Conservation (phyloP, 2,329 filamentous ascomycete genomes). For the Aureobasidium sp. region DNA sequence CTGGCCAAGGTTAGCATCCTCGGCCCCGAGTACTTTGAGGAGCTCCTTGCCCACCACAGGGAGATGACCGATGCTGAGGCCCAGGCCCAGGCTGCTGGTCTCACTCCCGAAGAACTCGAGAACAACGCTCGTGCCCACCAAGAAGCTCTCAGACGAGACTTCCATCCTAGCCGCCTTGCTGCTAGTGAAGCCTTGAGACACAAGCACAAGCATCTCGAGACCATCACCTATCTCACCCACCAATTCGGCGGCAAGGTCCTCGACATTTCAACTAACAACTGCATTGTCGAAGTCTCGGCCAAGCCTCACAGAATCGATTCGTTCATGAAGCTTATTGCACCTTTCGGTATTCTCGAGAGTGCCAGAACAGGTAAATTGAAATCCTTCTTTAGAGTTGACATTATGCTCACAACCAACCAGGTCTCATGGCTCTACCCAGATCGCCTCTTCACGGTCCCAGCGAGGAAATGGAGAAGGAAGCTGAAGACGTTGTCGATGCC, state of each 20-base stretch:
- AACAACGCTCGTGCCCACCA: slow-evolving; percentile 19
- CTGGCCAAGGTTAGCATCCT: slow-evolving; percentile 95
- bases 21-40: slow-evolving; percentile 96
- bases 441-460: slow-evolving; percentile 72
- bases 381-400: background rate
- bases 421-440: slow-evolving; percentile 91
- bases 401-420: slow-evolving; percentile 26
- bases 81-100: slow-evolving; percentile 14
- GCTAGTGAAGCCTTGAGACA: slow-evolving; percentile 83
- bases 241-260: slow-evolving; percentile 97
- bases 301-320: slow-evolving; percentile 93
- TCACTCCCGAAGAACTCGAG: slow-evolving; percentile 20
- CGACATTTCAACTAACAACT: slow-evolving; percentile 97
- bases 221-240: slow-evolving; percentile 92
- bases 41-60: slow-evolving; percentile 88
- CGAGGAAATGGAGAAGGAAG: slow-evolving; percentile 68
- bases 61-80: slow-evolving; percentile 61
- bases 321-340: slow-evolving; percentile 89
- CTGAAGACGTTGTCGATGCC: slow-evolving; percentile 88
- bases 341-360: slow-evolving; percentile 94
- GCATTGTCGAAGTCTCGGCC: slow-evolving; percentile 93
- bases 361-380: slow-evolving; percentile 62
- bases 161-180: slow-evolving; percentile 81
- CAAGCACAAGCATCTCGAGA: slow-evolving; percentile 95
- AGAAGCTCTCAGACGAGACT: slow-evolving; percentile 50